Evolutionary conservation across 805 yeast genomes (phyloP).

Genomic region (Candida ascalaphidarum): DNA sequence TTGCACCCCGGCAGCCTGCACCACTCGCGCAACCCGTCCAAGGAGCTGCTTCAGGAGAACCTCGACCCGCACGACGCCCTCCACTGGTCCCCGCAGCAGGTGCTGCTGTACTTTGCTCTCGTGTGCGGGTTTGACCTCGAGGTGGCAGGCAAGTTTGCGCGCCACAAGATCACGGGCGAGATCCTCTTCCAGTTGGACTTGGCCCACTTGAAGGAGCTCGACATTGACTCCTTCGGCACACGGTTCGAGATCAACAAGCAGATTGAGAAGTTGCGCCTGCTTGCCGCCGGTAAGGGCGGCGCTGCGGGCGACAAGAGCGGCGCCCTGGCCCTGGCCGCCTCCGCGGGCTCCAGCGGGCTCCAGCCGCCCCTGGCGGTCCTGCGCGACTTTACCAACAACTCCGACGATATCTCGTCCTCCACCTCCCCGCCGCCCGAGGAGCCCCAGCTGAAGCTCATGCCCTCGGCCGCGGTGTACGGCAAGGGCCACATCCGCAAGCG

Average conservation of each 20-base stretch:
- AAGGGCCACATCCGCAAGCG: conserved; percentile 36
- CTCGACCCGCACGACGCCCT: conserved; percentile 42
- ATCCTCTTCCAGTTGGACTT: conserved; percentile 81
- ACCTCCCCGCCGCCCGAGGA: conserved; percentile 1
- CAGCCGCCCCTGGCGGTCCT: too few species aligned
- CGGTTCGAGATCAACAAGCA: conserved; percentile 88
- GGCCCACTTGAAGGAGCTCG: conserved; percentile 82
- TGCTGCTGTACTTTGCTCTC: conserved; percentile 63
- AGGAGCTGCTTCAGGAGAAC: conserved; percentile 11
- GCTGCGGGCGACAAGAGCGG: neutral
- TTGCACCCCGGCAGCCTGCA: conserved; percentile 1
- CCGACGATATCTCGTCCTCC: conserved; percentile 9
- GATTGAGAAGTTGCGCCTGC: conserved; percentile 54
- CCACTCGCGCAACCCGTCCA: conserved; percentile 3
- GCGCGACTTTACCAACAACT: conserved; percentile 7
- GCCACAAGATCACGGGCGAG: conserved; percentile 83
- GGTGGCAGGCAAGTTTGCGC: conserved; percentile 71
- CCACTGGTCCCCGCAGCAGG: conserved; percentile 83
- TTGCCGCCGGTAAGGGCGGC: neutral
- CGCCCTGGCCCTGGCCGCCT: neutral
- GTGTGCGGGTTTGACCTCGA: conserved; percentile 63
- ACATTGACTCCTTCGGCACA: conserved; percentile 88
- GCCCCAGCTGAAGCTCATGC: conserved; percentile 23
- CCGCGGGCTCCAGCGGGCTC: neutral
- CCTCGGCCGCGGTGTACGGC: conserved; percentile 25